phyloP scores from a whole-genome alignment of 305 asterid genomes.

The Coffea humblotiana region DNA sequence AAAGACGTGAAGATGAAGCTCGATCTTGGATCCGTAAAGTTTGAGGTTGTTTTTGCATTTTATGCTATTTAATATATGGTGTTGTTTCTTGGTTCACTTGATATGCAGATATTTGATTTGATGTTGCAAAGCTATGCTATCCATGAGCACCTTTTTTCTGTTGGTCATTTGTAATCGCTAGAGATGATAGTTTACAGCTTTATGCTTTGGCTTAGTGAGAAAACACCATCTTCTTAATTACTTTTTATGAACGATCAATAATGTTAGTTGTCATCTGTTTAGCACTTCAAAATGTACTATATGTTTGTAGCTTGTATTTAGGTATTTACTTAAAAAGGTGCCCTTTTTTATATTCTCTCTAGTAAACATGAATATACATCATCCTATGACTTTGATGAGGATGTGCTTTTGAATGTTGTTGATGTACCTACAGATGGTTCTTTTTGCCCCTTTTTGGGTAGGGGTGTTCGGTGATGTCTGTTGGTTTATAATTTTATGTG shows the following conservation, averaged over 20 bases:
- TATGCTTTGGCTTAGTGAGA: too few species aligned
- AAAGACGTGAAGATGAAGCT: conserved; percentile 96
- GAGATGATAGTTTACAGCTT: neutral
- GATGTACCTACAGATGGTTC: neutral
- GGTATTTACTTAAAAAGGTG: neutral
- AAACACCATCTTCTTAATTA: neutral
- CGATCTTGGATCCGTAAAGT: conserved; percentile 88
- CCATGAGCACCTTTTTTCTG: neutral
- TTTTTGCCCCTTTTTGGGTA: neutral
- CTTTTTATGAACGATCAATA: neutral
- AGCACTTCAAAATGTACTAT: neutral
- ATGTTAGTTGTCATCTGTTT: neutral
- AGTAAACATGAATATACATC: too few species aligned
- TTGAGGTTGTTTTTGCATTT: conserved; percentile 55
- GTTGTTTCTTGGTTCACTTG: neutral
- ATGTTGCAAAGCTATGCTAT: neutral
- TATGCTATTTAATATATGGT: neutral
- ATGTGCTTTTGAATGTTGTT: neutral
- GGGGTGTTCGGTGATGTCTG: neutral
- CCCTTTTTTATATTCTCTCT: too few species aligned
- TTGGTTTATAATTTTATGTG: neutral
- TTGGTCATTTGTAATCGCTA: neutral
- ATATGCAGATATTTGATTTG: neutral
- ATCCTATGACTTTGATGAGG: neutral
- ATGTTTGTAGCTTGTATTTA: neutral